Base-by-base conservation (phyloP, 1,284 basidiomycete species). In the Athelia psychrophila region DNA sequence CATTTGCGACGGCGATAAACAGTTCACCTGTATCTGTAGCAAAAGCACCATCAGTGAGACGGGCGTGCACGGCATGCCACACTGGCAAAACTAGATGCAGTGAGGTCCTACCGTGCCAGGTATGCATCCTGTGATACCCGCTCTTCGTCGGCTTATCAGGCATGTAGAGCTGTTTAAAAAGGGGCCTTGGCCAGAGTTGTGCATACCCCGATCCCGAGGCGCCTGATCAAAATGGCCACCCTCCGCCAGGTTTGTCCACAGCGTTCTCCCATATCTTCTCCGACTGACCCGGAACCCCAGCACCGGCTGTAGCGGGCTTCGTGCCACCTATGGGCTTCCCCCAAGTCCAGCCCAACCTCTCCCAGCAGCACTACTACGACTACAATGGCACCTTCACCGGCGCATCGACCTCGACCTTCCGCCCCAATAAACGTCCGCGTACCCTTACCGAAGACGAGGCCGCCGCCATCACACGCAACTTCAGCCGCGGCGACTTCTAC, bases 21-120 rank as follows among this genome's bases (percentile, higher is more conserved):
- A 53, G 53, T 51, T 2, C 25, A n/a, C 59, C 49, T n/a, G n/a
- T 57, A 46, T 57, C 44, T 51, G 54, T 62, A 88, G 86, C 85
- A 55, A 88, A 88, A 69, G 84, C 83, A 45, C 86, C 86, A 44
- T 88, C 86, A 40, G 86, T 89, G 48, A 80, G 86, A 57, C 77
- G 87, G 57, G 86, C 86, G 0, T 89, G 86, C 58, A 79, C 81
- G 44, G 84, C 87, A n/a, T 90, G 87, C 69, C 88, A 90, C 67
- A 73, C 84, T 49, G 87, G 88, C 49, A 90, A 90, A 70, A 90
- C 87, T 10, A 73, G 88, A 58, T 90, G 87, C 61, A 88, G 85
- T 59, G 87, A 90, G 68, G 80, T 81, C 33, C 75, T 90, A 22
- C 87, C 87, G 4, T 90, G 86, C 68, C 87, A 89, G 79, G 86